A percentile compares a stretch with the other conserved stretches of the same genome.
Conservation (phyloP, 1,284 basidiomycete genomes). For the Gymnopus androsaceus region DNA sequence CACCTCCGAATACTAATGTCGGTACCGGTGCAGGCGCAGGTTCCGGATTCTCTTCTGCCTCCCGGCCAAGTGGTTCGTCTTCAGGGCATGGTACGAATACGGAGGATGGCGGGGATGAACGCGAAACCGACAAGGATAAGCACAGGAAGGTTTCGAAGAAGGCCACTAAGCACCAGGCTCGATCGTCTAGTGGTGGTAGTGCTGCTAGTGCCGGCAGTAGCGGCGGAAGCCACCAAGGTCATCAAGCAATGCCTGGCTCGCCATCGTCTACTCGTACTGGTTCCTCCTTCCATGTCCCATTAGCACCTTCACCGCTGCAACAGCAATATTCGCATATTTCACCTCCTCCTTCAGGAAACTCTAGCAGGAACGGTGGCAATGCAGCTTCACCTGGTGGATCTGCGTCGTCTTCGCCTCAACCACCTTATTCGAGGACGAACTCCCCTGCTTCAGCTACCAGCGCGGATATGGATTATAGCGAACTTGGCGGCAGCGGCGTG, state of each 20-base stretch:
- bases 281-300: constrained; percentile 56
- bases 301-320: constrained; percentile 62
- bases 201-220: constrained; percentile 8
- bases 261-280: constrained; percentile 57
- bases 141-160: constrained; percentile 7
- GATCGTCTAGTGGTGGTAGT: constrained; percentile 14
- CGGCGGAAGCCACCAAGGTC: constrained; percentile 30
- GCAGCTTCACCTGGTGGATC: not conserved
- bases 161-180: constrained; percentile 2
- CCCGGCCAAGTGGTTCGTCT: not conserved
- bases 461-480: constrained; percentile 38
- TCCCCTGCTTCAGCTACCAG: constrained; percentile 23
- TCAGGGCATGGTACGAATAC: constrained; percentile 6
- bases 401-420: constrained; percentile 10
- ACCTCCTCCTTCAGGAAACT: constrained; percentile 13
- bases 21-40: not conserved
- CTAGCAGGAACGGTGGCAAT: not conserved
- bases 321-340: constrained; percentile 57
- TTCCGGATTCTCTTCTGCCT: not conserved
- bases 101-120: constrained; percentile 7
- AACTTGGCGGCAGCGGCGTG: constrained; percentile 30
- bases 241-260: constrained; percentile 47
- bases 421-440: constrained; percentile 10
- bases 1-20: constrained; percentile 32
- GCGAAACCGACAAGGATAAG: constrained; percentile 9